Evolutionary conservation across 1,284 basidiomycete genomes (phyloP), one percentile per base, ranked within the genome.

Genomic region (Schizopora paradoxa): DNA sequence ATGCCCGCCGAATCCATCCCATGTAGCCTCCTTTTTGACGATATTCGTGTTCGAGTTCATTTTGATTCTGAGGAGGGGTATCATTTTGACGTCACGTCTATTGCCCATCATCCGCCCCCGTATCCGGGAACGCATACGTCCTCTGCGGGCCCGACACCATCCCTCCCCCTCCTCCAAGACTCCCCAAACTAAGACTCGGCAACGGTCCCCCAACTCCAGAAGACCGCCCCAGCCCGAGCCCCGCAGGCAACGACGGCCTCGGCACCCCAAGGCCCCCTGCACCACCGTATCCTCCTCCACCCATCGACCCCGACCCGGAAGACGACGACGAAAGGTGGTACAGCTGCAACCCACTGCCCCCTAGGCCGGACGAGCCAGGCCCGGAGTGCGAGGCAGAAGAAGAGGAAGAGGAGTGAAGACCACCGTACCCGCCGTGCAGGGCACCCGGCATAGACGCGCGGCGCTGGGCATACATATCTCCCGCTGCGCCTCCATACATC

Each of bases 61-160:
- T n/a, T 21, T 31, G 25, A 16, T 32, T 16, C 40, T 35, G 16
- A 25, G 31, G 4, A n/a, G 25, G 13, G 19, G 18, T 35, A 18
- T 27, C 19, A 29, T 18, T 22, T 33, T 33, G 26, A 27, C 41
- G n/a, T 32, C 41, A 21, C n/a, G 31, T 5, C 40, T 21, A 16
- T 32, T 42, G 13, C 27, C 27, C 40, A 7, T 18, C 21, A 36
- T 45, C 45, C 14, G 31, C 32, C 18, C 14, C 14, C 23, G 21
- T 26, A 11, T 40, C 36, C 4, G 45, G 45, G 39, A 47, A 47
- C 13, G 39, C 38, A 34, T 47, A 47, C 7, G 29, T 40, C n/a
- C 39, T 28, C 18, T 25, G 25, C 11, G 43, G 45, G 18, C 10
- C 18, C 18, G 33, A 35, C 18, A 22, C 33, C 18, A 6, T 35